Evolutionary conservation across 306 rosid genomes (phyloP).

Genomic region (Coriaria nepalensis): DNA sequence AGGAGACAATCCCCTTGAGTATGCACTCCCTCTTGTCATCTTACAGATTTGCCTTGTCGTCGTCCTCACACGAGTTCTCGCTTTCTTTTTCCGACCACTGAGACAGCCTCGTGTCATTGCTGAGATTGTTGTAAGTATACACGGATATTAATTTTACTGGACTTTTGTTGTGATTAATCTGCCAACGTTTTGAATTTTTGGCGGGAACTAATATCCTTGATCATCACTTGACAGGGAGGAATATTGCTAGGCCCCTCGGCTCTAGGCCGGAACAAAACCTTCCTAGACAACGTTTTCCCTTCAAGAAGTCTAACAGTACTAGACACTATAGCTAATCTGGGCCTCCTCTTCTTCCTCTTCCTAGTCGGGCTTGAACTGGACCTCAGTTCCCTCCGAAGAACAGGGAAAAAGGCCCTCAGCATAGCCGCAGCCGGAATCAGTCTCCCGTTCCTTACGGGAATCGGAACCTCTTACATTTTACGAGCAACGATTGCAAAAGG

Average conservation of each 20-base stretch:
- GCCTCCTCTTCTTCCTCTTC: constrained; percentile 60
- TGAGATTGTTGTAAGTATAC: constrained; percentile 56
- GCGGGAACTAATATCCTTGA: background rate
- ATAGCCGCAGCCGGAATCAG: constrained; percentile 53
- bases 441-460: constrained; percentile 48
- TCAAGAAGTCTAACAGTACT: constrained; percentile 39
- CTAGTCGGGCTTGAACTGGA: constrained; percentile 53
- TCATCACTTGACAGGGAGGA: constrained; percentile 38
- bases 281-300: constrained; percentile 35
- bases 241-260: constrained; percentile 61
- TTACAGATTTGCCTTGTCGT: constrained; percentile 41
- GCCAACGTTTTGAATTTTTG: no score
- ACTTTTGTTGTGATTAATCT: no score
- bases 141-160: background rate
- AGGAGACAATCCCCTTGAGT: constrained; percentile 78
- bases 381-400: constrained; percentile 28
- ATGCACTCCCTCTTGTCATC: constrained; percentile 55
- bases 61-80: constrained; percentile 32
- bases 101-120: constrained; percentile 50
- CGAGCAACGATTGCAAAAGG: constrained; percentile 38
- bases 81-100: constrained; percentile 30
- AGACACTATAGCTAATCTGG: constrained; percentile 58
- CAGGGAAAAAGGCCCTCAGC: constrained; percentile 41
- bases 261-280: constrained; percentile 31
- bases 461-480: constrained; percentile 47